phyloP scores from a whole-genome alignment of 257 asterid genomes.

The Perilla frutescens region DNA sequence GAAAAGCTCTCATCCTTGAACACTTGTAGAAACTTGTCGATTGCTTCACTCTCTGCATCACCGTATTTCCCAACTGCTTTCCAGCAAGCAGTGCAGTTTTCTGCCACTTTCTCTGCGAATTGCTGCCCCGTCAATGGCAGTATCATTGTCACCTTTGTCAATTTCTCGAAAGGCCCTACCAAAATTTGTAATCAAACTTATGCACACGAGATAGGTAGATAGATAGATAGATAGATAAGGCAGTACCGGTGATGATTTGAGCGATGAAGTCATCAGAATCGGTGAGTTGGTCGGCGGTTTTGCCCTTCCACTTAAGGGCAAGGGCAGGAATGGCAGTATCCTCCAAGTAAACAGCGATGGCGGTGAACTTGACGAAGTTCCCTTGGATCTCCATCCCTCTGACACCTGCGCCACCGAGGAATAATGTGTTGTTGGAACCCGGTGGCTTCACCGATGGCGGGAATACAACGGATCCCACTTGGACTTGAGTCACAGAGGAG shows the following conservation, averaged over 20 bases:
- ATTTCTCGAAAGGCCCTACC: constrained; percentile 80
- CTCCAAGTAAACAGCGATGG: constrained; percentile 81
- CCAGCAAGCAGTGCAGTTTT: constrained; percentile 80
- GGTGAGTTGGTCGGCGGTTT: constrained; percentile 59
- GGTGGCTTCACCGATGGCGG: constrained; percentile 70
- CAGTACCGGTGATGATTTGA: constrained; percentile 68
- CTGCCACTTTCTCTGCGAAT: constrained; percentile 86
- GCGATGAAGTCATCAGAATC: constrained; percentile 70
- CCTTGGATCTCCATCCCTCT: constrained; percentile 79
- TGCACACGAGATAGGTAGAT: too few species aligned
- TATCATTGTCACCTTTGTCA: constrained; percentile 70
- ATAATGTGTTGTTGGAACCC: constrained; percentile 54
- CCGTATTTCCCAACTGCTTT: constrained; percentile 61
- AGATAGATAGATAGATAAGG: too few species aligned
- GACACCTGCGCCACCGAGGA: constrained; percentile 96
- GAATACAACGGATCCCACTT: constrained; percentile 63
- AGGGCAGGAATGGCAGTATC: constrained; percentile 59
- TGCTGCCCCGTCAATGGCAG: constrained; percentile 88
- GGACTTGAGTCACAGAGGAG: constrained; percentile 50
- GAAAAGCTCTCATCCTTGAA: constrained; percentile 65
- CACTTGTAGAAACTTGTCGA: constrained; percentile 54
- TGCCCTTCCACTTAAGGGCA: constrained; percentile 83
- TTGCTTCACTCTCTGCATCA: constrained; percentile 69
- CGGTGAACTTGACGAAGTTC: constrained; percentile 72
- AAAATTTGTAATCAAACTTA: background rate